These are phyloP conservation scores for Bertia moriformis DNA, from an alignment of 2,329 filamentous ascomycete genomes.

Conservation along the genomic window DNA sequence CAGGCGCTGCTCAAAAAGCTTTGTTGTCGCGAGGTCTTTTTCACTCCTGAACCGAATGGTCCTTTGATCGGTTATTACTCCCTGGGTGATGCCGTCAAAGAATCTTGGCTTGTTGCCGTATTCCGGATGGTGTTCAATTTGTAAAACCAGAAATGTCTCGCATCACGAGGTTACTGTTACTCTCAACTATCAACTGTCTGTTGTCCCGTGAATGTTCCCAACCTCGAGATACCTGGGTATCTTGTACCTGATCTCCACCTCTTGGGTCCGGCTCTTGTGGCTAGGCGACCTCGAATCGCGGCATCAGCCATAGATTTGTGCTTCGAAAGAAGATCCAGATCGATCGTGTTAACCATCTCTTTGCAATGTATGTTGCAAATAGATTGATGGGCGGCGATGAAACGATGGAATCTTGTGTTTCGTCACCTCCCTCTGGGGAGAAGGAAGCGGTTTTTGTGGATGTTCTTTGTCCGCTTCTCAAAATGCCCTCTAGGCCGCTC, in stretches of 20 bases:
- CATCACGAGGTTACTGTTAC: too few species aligned
- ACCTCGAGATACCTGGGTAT: neutral
- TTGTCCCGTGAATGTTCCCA: neutral
- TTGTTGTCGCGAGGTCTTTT: conserved; percentile 1
- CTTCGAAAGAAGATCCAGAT: neutral
- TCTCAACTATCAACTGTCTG: too few species aligned
- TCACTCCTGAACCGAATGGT: neutral
- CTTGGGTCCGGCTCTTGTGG: neutral
- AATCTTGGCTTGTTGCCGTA: neutral
- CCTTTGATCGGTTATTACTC: neutral
- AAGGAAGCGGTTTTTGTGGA: conserved; percentile 1
- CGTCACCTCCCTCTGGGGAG: conserved; percentile 1
- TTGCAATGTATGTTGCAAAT: neutral
- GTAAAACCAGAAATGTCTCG: too few species aligned
- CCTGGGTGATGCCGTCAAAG: conserved; percentile 1
- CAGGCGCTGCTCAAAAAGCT: neutral
- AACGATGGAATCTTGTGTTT: neutral
- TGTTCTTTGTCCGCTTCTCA: conserved; percentile 1
- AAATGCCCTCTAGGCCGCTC: neutral
- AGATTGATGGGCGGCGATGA: conserved; percentile 1
- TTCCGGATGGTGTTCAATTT: too few species aligned
- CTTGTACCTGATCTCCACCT: neutral
- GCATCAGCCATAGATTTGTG: neutral
- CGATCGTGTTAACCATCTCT: conserved; percentile 1
- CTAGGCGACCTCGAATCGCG: neutral